Evolutionary conservation across 2,329 filamentous ascomycete genomes (phyloP).

Genomic region (Fusarium tricinctum): DNA sequence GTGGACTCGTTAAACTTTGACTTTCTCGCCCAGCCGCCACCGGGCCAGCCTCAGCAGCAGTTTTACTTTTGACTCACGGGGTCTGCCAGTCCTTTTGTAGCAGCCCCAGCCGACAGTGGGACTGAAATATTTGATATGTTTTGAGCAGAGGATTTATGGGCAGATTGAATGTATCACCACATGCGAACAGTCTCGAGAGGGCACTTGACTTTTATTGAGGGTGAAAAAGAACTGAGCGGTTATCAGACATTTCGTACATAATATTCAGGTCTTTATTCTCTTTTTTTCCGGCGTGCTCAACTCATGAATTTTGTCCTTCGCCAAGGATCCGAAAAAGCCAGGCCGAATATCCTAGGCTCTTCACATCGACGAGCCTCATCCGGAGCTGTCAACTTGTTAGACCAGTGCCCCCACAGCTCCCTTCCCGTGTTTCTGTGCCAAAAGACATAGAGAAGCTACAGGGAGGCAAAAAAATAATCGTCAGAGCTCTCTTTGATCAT

Average conservation of each 20-base stretch:
- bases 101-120: neutral
- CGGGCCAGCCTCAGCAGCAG: conserved; percentile 69
- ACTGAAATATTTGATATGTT: conserved; percentile 3
- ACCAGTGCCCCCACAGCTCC: neutral
- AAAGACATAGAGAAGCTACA: neutral
- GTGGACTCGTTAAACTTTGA: conserved; percentile 72
- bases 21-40: conserved; percentile 71
- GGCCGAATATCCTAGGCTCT: neutral
- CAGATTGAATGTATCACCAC: conserved; percentile 21
- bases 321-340: neutral
- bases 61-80: conserved; percentile 65
- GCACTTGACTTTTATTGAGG: conserved; percentile 22
- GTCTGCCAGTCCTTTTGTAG: neutral
- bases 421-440: neutral
- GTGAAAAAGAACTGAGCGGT: conserved; percentile 20
- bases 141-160: neutral
- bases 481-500: conserved; percentile 70
- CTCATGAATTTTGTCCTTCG: neutral
- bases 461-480: conserved; percentile 44
- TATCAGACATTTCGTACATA: conserved; percentile 29
- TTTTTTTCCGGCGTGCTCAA: conserved; percentile 17
- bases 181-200: conserved; percentile 18
- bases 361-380: conserved; percentile 2
- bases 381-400: conserved; percentile 4
- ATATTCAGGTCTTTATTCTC: conserved; percentile 36